Conservation (phyloP, 2,329 filamentous ascomycete species). For the Davidsoniella neocaledoniae region DNA sequence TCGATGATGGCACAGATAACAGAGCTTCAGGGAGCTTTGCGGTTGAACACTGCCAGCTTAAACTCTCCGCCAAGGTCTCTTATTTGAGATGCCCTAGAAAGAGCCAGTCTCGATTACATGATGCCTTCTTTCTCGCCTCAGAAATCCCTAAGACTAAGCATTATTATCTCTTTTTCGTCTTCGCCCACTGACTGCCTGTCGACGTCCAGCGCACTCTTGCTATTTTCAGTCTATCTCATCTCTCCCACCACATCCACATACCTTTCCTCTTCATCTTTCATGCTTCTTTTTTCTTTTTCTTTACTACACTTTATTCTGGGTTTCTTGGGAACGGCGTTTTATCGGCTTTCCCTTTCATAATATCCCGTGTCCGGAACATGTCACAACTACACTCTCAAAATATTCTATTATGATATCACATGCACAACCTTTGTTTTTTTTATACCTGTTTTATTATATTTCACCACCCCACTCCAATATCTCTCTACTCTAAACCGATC, state of each 20-base stretch:
- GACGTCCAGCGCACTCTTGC: neutral
- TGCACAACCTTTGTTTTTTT: neutral
- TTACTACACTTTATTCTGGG: neutral
- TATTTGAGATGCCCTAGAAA: neutral
- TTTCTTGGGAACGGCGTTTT: neutral
- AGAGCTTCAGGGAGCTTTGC: conserved; percentile 27
- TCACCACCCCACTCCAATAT: neutral
- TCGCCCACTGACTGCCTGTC: neutral
- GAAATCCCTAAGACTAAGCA: conserved; percentile 8
- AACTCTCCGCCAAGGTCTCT: conserved; percentile 9
- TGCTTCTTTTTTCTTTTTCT: neutral
- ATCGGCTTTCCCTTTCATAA: neutral
- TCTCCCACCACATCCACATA: neutral
- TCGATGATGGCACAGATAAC: conserved; percentile 33
- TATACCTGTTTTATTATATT: neutral
- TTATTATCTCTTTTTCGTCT: neutral
- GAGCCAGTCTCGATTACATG: conserved; percentile 14
- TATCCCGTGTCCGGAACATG: neutral
- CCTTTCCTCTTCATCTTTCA: neutral
- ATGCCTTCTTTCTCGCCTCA: conserved; percentile 25
- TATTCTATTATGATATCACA: too few species aligned
- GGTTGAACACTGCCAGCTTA: conserved; percentile 15
- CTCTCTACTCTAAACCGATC: neutral
- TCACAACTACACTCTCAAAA: too few species aligned
- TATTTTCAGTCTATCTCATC: neutral